phyloP scores from a whole-genome alignment of 768 basidiomycete genomes.

The Calocera cornea region DNA sequence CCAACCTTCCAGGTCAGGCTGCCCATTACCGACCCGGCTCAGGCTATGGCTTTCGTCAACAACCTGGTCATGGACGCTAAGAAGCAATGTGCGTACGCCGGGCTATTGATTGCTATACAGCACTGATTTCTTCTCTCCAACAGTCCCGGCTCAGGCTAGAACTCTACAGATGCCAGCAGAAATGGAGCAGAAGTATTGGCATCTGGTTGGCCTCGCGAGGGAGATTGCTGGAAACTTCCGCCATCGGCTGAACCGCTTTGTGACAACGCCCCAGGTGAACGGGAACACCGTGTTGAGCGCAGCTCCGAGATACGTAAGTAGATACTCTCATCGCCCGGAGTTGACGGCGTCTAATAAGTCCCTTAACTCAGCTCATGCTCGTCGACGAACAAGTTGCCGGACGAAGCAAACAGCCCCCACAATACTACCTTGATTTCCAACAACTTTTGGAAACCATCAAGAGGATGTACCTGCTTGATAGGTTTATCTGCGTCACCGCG shows the following conservation, averaged over 20 bases:
- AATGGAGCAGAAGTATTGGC: conserved; percentile 4
- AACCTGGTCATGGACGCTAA: background rate
- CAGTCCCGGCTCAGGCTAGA: background rate
- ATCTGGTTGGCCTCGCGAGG: background rate
- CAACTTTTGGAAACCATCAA: background rate
- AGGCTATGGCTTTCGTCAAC: background rate
- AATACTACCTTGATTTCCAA: background rate
- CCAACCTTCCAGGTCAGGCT: background rate
- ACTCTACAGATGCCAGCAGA: background rate
- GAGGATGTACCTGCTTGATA: background rate
- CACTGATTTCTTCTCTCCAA: too few species aligned
- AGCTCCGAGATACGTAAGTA: background rate
- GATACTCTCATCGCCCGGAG: background rate
- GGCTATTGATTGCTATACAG: too few species aligned
- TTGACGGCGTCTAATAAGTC: background rate
- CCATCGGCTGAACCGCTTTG: background rate
- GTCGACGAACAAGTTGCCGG: background rate
- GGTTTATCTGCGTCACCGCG: background rate
- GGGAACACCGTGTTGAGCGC: background rate
- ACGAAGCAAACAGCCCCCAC: background rate
- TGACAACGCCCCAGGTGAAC: background rate
- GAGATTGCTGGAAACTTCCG: background rate
- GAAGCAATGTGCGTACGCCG: background rate
- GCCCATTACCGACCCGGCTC: background rate
- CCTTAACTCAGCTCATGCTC: background rate